Conservation (phyloP, 177 flowering plant species). For the Tripterygium wilfordii region DNA sequence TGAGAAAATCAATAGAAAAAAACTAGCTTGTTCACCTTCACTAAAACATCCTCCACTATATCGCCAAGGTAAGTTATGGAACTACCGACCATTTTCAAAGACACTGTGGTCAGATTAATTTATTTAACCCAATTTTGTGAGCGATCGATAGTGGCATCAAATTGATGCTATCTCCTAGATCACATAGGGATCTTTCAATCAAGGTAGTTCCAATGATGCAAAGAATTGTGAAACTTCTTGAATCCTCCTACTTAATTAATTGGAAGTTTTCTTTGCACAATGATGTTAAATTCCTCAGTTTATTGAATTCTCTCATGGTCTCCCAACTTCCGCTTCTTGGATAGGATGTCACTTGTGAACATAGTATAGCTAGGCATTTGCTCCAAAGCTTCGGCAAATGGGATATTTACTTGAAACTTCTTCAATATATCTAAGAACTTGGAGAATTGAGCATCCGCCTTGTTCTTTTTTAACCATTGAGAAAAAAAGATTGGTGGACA, state of each 20-base stretch:
- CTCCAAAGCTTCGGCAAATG: constrained; percentile 5
- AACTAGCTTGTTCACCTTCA: constrained; percentile 12
- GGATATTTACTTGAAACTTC: constrained; percentile 3
- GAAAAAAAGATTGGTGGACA: no score
- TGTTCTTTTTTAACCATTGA: background rate
- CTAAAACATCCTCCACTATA: no score
- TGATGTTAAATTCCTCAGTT: constrained; percentile 4
- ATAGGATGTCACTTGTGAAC: constrained; percentile 2
- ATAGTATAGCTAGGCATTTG: constrained; percentile 11
- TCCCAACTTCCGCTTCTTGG: constrained; percentile 6
- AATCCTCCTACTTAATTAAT: constrained; percentile 9
- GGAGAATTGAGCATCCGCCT: constrained; percentile 1
- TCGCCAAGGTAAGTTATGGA: constrained; percentile 1
- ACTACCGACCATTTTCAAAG: constrained; percentile 7
- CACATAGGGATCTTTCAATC: constrained; percentile 7
- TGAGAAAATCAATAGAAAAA: constrained; percentile 7
- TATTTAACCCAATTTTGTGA: background rate
- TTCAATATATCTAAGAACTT: constrained; percentile 2
- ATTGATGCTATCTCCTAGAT: no score
- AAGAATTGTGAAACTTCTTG: constrained; percentile 12
- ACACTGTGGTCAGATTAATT: background rate
- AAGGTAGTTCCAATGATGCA: background rate
- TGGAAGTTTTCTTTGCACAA: constrained; percentile 8
- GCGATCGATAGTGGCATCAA: background rate
- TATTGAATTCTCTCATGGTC: background rate